Base-by-base conservation (phyloP, 192 early-diverging fungal species). In the Mortierella hygrophila region DNA sequence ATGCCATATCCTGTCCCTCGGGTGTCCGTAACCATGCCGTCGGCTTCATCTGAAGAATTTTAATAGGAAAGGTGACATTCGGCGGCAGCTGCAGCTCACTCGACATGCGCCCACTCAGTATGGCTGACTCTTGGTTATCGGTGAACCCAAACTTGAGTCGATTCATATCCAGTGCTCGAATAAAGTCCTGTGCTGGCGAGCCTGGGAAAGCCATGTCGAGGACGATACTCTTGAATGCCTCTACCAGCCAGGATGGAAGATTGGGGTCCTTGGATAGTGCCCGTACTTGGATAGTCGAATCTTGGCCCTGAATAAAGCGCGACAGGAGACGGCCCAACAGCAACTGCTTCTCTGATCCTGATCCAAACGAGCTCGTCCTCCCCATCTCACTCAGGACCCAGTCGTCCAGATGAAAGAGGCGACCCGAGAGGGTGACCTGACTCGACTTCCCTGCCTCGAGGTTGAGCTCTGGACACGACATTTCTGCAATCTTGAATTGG, bases 11-110 rank as follows among this genome's bases (percentile, higher is more conserved):
- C 5, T 41, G 16, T 37, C 76, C 75, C 7, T 44, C 75, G 21
- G 75, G 75, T 57, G 79, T 20, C 37, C 49, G 72, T 15, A 86
- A 29, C 42, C 47, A 75, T 8, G 55, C 84, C 6, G 49, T 29
- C 0, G 84, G 84, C 42, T 81, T 86, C 84, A 86, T 86, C 69
- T 81, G 70, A 20, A 81, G 79, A 21, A 81, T 20, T 55, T 86
- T 81, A 65, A 86, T 86, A 21, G 84, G 84, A 63, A 86, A 86
- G 6, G 84, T 86, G 70, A 86, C 76, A 63, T 86, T 86, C 10
- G 84, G 84, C 60, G 84, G 84, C 10, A 86, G 49, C 65, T 80
- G 78, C 6, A 86, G 69, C n/a, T 75, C 75, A 44, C 75, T 86
- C 0, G 84, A 80, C 23, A 86, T 35, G 1, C 38, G 57, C 23